Conservation (phyloP, 768 basidiomycete genomes). For the Clitopilus passeckerianus region DNA sequence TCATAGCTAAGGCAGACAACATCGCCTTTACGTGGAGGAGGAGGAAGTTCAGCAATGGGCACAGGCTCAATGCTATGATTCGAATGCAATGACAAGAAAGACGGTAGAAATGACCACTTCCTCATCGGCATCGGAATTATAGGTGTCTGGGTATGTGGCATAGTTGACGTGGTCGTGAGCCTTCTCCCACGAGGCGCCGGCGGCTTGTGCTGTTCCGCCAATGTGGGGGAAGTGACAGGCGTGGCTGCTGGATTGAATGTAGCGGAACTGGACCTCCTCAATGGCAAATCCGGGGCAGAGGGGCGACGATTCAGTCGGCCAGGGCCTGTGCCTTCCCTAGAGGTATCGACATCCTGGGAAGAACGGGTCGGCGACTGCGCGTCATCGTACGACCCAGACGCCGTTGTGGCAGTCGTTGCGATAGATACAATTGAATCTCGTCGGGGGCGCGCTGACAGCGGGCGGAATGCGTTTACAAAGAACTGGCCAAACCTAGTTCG, state of each 20-base stretch:
- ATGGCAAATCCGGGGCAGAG: not conserved
- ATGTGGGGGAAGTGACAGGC: not conserved
- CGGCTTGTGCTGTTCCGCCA: not conserved
- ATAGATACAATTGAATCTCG: slow-evolving; percentile 30
- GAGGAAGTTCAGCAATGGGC: slow-evolving; percentile 9
- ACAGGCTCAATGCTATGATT: slow-evolving; percentile 15
- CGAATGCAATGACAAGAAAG: slow-evolving; percentile 35
- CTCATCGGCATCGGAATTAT: slow-evolving; percentile 12
- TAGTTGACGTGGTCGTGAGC: slow-evolving; percentile 11
- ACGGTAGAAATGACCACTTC: slow-evolving; percentile 49
- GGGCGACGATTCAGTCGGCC: not conserved
- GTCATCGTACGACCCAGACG: slow-evolving; percentile 12
- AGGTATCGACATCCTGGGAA: slow-evolving; percentile 13
- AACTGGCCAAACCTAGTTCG: slow-evolving; percentile 50
- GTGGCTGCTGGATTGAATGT: not conserved
- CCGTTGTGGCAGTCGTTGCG: slow-evolving; percentile 13
- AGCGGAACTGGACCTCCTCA: slow-evolving; percentile 1
- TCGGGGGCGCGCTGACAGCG: slow-evolving; percentile 32
- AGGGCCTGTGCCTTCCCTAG: slow-evolving; percentile 5
- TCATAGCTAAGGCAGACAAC: slow-evolving; percentile 68
- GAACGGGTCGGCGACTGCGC: slow-evolving; percentile 21
- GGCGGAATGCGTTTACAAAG: slow-evolving; percentile 49
- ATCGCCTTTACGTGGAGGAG: slow-evolving; percentile 54
- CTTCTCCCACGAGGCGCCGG: slow-evolving; percentile 4
- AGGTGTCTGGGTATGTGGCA: slow-evolving; percentile 3